phyloP scores from a whole-genome alignment of 139 green algal species.

The Chlamydomonas sp. region DNA sequence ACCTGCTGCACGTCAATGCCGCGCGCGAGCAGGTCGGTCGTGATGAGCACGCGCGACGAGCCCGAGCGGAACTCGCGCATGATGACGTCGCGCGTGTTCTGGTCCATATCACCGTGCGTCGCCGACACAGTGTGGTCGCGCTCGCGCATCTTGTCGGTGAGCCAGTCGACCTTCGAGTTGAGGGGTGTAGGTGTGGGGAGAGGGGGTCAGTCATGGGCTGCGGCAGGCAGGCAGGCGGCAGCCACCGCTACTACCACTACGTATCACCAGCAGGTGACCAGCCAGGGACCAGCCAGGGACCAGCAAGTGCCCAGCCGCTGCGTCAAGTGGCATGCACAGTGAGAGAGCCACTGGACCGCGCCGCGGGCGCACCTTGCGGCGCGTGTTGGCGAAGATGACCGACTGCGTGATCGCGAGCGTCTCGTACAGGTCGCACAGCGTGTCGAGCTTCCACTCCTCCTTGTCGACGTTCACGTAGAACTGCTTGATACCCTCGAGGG shows the following conservation, averaged over 20 bases:
- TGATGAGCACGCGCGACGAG: conserved; percentile 98
- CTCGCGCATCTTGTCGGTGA: conserved; percentile 98
- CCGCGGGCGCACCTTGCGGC: conserved; percentile 90
- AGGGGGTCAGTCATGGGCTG: no score
- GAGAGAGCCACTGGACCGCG: no score
- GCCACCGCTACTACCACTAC: no score
- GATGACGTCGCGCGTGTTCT: conserved; percentile 99
- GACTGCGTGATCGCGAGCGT: conserved; percentile 99
- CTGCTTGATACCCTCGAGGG: conserved; percentile 99
- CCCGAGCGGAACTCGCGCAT: conserved; percentile 99
- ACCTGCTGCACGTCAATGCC: conserved; percentile 99
- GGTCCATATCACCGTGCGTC: conserved; percentile 99
- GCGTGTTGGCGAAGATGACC: conserved; percentile 99
- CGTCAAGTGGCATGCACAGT: no score
- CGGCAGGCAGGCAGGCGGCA: no score
- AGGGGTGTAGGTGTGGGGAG: no score
- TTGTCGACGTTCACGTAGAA: conserved; percentile 87
- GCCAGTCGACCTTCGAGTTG: conserved; percentile 82
- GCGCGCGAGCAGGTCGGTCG: conserved; percentile 97
- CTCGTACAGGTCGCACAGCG: conserved; percentile 99
- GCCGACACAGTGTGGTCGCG: conserved; percentile 98
- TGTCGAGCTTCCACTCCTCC: conserved; percentile 99
- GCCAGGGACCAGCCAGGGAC: no score
- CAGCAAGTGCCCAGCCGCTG: no score
- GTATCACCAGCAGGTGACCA: no score